Base-by-base conservation (phyloP, 2,329 filamentous ascomycete genomes). In the Ceratocystis colombiana region DNA sequence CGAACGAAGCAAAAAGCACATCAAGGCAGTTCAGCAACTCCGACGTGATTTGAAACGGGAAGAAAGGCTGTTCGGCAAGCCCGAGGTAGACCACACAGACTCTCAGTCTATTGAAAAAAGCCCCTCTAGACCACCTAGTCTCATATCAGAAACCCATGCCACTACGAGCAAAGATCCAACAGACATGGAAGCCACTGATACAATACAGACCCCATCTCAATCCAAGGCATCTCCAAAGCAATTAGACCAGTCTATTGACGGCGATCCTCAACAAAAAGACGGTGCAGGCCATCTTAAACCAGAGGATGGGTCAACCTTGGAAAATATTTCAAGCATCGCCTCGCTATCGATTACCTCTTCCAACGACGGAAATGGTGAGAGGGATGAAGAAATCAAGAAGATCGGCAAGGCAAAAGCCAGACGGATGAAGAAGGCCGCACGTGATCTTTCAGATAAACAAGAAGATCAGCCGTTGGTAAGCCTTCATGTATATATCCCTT, bases 1-100 rank as follows among this genome's bases (percentile, higher is more conserved):
- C 72, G 92, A 96, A 77, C 90, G 88, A 77, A 97, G 93, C 79
- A 99, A 96, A 75, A 99, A 97, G 76, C 94, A 99, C 72, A 76
- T 87, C 68, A 97, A 96, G 73, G 88, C 90, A 1, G 82, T 96
- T 5, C 87, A 92, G 70, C 84, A 91, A 68, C 76, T 99, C 48
- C 85, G 85, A 71, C 82, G 84, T 71, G 87, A 94, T 73, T 96
- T 99, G 91, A 84, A 82, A 71, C 85, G 87, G 71, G 89, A 99
- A 72, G 88, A 92, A 71, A 78, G 79, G 61, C 79, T 25, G 8
- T 28, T 53, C 50, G 46, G 22, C 15, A 37, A 37, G 17, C 7
- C 55, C 28, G 33, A 17, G 7, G 3, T 10, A 33, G 55, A 15
- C 17, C 55, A 59, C 17, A 7, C 25, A 22, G 22, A 2, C 55